phyloP scores from a whole-genome alignment of 331 rosid genomes.

The Quercus phellos region DNA sequence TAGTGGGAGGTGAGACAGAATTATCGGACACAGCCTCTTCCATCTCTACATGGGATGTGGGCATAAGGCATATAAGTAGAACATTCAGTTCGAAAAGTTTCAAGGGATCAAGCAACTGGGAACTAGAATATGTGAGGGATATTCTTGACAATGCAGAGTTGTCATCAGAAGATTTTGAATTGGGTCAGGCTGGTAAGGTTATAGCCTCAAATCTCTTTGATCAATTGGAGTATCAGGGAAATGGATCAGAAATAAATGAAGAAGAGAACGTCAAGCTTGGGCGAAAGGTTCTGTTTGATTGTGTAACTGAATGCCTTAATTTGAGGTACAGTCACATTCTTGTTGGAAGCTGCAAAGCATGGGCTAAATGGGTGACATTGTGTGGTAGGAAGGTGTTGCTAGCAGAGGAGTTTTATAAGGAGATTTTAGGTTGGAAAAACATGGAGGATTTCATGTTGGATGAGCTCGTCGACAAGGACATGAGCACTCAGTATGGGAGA shows the following conservation, averaged over 20 bases:
- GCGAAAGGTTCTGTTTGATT: constrained; percentile 65
- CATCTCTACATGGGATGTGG: constrained; percentile 18
- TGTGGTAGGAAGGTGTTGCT: constrained; percentile 41
- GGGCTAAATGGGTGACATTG: constrained; percentile 40
- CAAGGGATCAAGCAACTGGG: constrained; percentile 38
- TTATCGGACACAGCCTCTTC: constrained; percentile 38
- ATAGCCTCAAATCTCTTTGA: constrained; percentile 54
- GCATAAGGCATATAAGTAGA: constrained; percentile 23
- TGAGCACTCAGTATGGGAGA: constrained; percentile 67
- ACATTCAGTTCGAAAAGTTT: constrained; percentile 18
- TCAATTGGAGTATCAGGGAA: constrained; percentile 38
- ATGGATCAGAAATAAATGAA: constrained; percentile 20
- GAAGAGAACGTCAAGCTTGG: constrained; percentile 52
- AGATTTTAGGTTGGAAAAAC: constrained; percentile 50
- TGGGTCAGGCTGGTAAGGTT: constrained; percentile 36
- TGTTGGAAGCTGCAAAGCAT: constrained; percentile 46
- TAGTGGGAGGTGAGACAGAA: constrained; percentile 25
- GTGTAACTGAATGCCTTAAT: constrained; percentile 51
- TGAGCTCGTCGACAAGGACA: constrained; percentile 70
- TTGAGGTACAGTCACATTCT: constrained; percentile 39
- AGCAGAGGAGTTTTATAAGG: constrained; percentile 57
- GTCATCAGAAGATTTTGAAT: constrained; percentile 45
- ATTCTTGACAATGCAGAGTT: constrained; percentile 48
- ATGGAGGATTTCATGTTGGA: constrained; percentile 64
- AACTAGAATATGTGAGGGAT: constrained; percentile 55